Conservation (phyloP, 1,284 basidiomycete genomes). For the Puccinia coronata region DNA sequence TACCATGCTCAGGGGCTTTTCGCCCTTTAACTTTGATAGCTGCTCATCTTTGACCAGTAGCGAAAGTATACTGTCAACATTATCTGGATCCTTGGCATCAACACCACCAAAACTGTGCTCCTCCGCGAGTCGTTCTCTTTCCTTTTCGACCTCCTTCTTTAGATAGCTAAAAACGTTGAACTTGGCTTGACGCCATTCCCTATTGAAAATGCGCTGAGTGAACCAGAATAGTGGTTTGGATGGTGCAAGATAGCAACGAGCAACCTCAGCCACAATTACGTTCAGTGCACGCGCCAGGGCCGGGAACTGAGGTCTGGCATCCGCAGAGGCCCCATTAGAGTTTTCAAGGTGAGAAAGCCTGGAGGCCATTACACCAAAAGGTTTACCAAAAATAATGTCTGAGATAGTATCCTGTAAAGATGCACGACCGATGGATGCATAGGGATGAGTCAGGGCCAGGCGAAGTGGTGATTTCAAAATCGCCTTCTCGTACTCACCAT, state of each 20-base stretch:
- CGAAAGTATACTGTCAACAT: conserved; percentile 30
- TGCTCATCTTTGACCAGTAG: conserved; percentile 30
- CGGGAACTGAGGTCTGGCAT: conserved; percentile 42
- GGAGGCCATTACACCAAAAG: conserved; percentile 32
- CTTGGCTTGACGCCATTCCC: conserved; percentile 24
- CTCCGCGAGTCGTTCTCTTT: background rate
- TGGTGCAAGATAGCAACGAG: conserved; percentile 26
- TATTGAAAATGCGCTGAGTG: conserved; percentile 18
- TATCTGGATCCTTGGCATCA: conserved; percentile 18
- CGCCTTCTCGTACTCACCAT: conserved; percentile 23
- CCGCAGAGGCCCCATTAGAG: conserved; percentile 16
- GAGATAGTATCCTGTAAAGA: conserved; percentile 42
- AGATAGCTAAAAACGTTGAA: conserved; percentile 12
- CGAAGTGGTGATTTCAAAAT: background rate
- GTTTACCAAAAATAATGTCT: conserved; percentile 43
- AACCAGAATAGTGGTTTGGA: conserved; percentile 44
- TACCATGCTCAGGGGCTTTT: conserved; percentile 25
- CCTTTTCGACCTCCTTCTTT: conserved; percentile 2
- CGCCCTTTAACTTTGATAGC: background rate
- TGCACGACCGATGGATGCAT: background rate
- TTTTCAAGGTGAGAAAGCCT: conserved; percentile 38
- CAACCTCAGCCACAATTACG: conserved; percentile 33
- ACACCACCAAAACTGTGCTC: conserved; percentile 21
- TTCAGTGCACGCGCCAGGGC: conserved; percentile 32
- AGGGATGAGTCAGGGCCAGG: background rate